Conservation (phyloP, 495 filamentous ascomycete genomes). For the Neurospora discreta region DNA sequence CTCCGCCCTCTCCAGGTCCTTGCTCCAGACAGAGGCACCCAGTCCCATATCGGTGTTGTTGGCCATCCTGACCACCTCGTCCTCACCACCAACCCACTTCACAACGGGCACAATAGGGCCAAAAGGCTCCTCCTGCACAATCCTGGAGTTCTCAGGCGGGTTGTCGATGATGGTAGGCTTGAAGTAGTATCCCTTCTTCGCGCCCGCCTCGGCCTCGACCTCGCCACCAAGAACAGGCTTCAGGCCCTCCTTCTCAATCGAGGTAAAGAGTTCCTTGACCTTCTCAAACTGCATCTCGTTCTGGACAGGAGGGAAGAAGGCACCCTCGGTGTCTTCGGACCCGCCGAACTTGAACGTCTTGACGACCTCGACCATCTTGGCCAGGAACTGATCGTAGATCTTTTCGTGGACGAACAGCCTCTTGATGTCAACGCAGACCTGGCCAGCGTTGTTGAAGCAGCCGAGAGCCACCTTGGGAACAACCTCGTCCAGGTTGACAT, state of each 20-base stretch:
- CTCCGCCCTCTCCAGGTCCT: conserved; percentile 38
- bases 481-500: conserved; percentile 52
- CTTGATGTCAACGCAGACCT: conserved; percentile 45
- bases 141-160: conserved; percentile 30
- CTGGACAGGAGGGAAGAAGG: conserved; percentile 46
- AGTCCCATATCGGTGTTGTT: conserved; percentile 47
- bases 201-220: conserved; percentile 4
- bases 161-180: conserved; percentile 39
- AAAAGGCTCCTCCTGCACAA: conserved; percentile 42
- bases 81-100: conserved; percentile 41
- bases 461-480: conserved; percentile 40
- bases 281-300: conserved; percentile 49
- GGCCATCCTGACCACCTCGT: conserved; percentile 45
- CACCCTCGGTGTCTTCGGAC: conserved; percentile 26
- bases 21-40: conserved; percentile 47
- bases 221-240: conserved; percentile 31
- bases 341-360: conserved; percentile 39
- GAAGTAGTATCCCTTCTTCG: conserved; percentile 34
- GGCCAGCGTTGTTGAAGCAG: conserved; percentile 50
- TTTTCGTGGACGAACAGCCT: conserved; percentile 58
- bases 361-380: conserved; percentile 42
- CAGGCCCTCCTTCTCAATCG: conserved; percentile 33
- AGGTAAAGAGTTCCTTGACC: conserved; percentile 35
- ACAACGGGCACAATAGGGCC: conserved; percentile 48
- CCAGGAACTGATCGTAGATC: conserved; percentile 53